Base-by-base conservation (phyloP, 768 basidiomycete genomes). In the Mycena filopes region DNA sequence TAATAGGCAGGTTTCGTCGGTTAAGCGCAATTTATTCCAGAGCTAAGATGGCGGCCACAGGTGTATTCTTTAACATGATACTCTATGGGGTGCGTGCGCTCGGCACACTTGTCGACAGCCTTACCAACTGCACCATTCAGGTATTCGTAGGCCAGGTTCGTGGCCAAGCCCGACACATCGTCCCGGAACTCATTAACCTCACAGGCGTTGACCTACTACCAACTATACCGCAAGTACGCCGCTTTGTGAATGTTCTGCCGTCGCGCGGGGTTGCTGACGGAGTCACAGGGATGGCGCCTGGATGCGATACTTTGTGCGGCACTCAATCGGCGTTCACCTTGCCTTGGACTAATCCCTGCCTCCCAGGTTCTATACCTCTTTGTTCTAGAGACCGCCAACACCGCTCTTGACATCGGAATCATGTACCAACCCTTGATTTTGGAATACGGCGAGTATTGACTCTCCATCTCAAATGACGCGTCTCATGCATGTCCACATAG, bases 361-460 rank as follows among this genome's bases (percentile, higher is more conserved):
- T 13, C 40, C 6, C 40, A 57, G 55, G 50, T 65, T n/a, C 3
- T 36, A 1, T 65, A 49, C 18, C 63, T 65, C 31, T 58, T 65
- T 33, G 54, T 80, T 20, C 65, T 76, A 15, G 81, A 82, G 65
- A 78, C 78, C 0, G 40, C 70, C 40, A 82, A 82, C 58, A 79
- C 80, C 2, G 76, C 41, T 0, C 72, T 76, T 36, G 76, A 78
- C 57, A 79, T 81, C 28, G 76, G 70, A 8, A 73, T 81, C 36
- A 72, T 81, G 60, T 82, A 79, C 60, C 76, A 82, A 62, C 81
- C 80, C 23, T 67, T 82, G 15, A 74, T 82, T 28, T 69, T 80
- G 13, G 71, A 76, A 21, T 80, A 73, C 60, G 81, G 81, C 79
- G 40, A 18, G 71, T n/a, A 11, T 20, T 20, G 15, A 26, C 47